A percentile compares a stretch with the other conserved stretches of the same genome.
phyloP scores from a whole-genome alignment of 306 rosid genomes.

The Delonix regia region DNA sequence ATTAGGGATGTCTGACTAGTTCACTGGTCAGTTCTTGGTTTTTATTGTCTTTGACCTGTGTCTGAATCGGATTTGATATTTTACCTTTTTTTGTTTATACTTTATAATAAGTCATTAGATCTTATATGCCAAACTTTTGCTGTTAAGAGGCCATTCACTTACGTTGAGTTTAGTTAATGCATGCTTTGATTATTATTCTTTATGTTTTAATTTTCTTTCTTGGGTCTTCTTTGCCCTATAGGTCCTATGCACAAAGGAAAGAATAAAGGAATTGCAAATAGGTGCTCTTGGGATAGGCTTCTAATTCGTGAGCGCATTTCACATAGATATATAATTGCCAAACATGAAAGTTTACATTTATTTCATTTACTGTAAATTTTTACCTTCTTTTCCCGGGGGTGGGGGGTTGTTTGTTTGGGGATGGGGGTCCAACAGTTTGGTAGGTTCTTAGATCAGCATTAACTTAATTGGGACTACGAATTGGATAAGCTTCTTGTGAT shows the following conservation, averaged over 20 bases:
- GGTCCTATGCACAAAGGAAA: slow-evolving; percentile 1
- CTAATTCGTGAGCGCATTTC: slow-evolving; percentile 18
- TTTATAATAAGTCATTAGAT: not conserved
- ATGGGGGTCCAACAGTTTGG: not conserved
- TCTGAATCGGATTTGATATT: slow-evolving; percentile 6
- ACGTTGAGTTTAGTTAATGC: not conserved
- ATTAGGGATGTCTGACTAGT: slow-evolving; percentile 20
- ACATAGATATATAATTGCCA: not conserved
- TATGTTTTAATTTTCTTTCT: slow-evolving; percentile 10
- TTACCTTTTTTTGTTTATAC: not conserved
- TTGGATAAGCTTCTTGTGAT: not conserved
- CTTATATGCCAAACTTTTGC: slow-evolving; percentile 9
- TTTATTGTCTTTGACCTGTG: not conserved
- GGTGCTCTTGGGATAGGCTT: not conserved
- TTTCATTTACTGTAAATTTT: not conserved
- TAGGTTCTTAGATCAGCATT: slow-evolving; percentile 12
- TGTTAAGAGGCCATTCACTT: slow-evolving; percentile 1
- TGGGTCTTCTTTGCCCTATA: slow-evolving; percentile 14
- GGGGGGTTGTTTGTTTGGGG: not conserved
- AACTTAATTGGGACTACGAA: not conserved
- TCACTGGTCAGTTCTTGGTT: not conserved
- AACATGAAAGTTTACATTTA: slow-evolving; percentile 1
- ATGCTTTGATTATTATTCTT: not conserved
- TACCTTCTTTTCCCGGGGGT: not conserved
- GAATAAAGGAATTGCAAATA: slow-evolving; percentile 2